Percentiles rank a stretch among this genome's conserved stretches.
phyloP scores from a whole-genome alignment of 1,139 yeast species.

The Pichia sp. region DNA sequence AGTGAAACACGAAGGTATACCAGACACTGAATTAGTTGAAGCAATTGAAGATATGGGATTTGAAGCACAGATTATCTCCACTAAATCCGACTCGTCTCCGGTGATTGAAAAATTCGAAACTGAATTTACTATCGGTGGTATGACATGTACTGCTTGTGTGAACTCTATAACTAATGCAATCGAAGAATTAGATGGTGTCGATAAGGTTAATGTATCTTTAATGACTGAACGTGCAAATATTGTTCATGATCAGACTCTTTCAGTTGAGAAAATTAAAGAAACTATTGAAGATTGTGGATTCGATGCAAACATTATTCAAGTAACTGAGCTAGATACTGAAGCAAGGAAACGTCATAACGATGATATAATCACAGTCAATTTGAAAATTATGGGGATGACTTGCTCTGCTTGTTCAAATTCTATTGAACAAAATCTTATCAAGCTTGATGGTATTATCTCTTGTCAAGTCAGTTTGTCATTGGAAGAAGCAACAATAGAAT shows the following conservation, averaged over 20 bases:
- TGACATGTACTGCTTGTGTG: constrained; percentile 86
- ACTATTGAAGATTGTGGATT: constrained; percentile 72
- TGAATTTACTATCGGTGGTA: constrained; percentile 42
- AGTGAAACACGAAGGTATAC: constrained; percentile 37
- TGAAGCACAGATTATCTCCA: constrained; percentile 30
- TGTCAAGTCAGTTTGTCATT: constrained; percentile 35
- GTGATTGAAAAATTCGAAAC: constrained; percentile 22
- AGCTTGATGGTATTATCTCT: constrained; percentile 37
- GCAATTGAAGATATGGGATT: constrained; percentile 73
- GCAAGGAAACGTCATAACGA: background rate
- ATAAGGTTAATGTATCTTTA: constrained; percentile 50
- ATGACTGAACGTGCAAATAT: constrained; percentile 68
- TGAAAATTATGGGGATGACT: constrained; percentile 52
- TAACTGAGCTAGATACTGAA: constrained; percentile 33
- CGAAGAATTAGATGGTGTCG: constrained; percentile 40
- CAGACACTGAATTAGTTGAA: constrained; percentile 34
- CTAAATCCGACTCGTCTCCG: background rate
- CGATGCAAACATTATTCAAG: constrained; percentile 32
- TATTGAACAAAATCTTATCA: constrained; percentile 39
- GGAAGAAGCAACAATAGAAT: constrained; percentile 40
- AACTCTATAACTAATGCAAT: constrained; percentile 54
- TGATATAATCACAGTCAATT: constrained; percentile 14
- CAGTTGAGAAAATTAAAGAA: constrained; percentile 35
- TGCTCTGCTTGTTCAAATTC: constrained; percentile 52
- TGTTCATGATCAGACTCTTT: constrained; percentile 32